Conservation (phyloP, 129 eudicot species). For the Gnaphalium uliginosum region DNA sequence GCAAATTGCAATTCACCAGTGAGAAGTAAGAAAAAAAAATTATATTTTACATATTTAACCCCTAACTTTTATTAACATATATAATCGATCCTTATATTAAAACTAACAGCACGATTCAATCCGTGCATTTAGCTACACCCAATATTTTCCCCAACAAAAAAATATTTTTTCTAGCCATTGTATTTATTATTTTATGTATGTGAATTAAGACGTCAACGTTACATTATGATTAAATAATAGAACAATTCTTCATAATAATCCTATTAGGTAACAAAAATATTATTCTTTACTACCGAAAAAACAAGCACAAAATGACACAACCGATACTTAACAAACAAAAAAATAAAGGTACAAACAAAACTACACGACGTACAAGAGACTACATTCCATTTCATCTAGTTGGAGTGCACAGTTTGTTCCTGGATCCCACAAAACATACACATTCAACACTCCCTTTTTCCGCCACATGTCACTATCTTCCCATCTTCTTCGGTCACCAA, state of each 20-base stretch:
- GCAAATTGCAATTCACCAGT: too few species aligned
- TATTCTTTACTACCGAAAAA: slow-evolving; percentile 4
- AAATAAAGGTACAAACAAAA: slow-evolving; percentile 40
- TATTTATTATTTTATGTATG: too few species aligned
- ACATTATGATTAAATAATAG: slow-evolving; percentile 1
- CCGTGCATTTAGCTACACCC: too few species aligned
- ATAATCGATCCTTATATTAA: too few species aligned
- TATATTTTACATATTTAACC: too few species aligned
- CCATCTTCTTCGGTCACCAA: slow-evolving; percentile 13
- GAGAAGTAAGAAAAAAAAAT: too few species aligned
- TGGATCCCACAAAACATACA: slow-evolving; percentile 12
- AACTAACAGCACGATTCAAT: too few species aligned
- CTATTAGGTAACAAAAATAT: slow-evolving; percentile 19
- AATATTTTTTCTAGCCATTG: too few species aligned
- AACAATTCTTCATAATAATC: background rate
- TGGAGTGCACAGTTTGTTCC: background rate
- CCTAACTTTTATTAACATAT: too few species aligned
- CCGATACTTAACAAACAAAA: slow-evolving; percentile 16
- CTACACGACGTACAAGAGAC: slow-evolving; percentile 32
- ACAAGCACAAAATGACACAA: slow-evolving; percentile 28
- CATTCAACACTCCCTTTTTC: slow-evolving; percentile 4
- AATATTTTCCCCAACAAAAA: too few species aligned
- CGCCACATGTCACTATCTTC: slow-evolving; percentile 31
- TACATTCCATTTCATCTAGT: slow-evolving; percentile 26
- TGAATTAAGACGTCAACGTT: background rate